These are phyloP conservation scores for Laburnicola sp. DNA, from an alignment of 2,329 filamentous ascomycete genomes.

Conservation along the genomic window DNA sequence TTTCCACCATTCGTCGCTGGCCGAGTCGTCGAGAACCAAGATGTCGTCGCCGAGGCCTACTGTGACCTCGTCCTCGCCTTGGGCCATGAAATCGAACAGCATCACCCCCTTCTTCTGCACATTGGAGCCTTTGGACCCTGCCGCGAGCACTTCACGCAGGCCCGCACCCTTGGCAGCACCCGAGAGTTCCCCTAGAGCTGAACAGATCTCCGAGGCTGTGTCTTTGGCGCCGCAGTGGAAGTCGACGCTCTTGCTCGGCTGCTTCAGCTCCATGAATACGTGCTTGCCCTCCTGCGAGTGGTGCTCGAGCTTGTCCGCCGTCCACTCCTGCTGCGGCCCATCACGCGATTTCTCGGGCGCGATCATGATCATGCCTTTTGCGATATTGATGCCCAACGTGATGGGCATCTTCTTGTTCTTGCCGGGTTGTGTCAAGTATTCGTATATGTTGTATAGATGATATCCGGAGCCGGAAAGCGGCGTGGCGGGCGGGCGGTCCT, in stretches of 20 bases:
- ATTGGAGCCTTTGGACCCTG: conserved; percentile 64
- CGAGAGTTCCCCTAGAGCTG: conserved; percentile 82
- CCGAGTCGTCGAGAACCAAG: conserved; percentile 81
- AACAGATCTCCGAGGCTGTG: conserved; percentile 90
- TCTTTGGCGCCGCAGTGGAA: conserved; percentile 98
- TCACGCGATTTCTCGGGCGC: conserved; percentile 82
- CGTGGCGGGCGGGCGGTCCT: conserved; percentile 43
- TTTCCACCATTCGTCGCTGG: conserved; percentile 99
- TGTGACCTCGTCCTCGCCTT: conserved; percentile 94
- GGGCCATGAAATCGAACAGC: conserved; percentile 94
- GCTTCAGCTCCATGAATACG: conserved; percentile 89
- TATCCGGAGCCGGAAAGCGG: conserved; percentile 73
- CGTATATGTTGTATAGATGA: conserved; percentile 94
- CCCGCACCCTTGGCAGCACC: conserved; percentile 83
- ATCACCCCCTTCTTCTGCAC: conserved; percentile 80
- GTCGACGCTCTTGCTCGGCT: conserved; percentile 91
- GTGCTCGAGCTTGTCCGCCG: conserved; percentile 91
- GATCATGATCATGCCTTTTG: conserved; percentile 86
- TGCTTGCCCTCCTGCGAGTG: conserved; percentile 98
- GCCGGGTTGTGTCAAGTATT: conserved; percentile 95
- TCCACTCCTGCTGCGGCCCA: conserved; percentile 88
- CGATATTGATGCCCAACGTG: conserved; percentile 90
- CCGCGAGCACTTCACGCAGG: conserved; percentile 81
- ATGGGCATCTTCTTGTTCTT: conserved; percentile 98
- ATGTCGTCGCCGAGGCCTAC: conserved; percentile 91